These are phyloP conservation scores for Eimeria acervulina DNA, from an alignment of 169 alveolate genomes.

Conservation along the genomic window DNA sequence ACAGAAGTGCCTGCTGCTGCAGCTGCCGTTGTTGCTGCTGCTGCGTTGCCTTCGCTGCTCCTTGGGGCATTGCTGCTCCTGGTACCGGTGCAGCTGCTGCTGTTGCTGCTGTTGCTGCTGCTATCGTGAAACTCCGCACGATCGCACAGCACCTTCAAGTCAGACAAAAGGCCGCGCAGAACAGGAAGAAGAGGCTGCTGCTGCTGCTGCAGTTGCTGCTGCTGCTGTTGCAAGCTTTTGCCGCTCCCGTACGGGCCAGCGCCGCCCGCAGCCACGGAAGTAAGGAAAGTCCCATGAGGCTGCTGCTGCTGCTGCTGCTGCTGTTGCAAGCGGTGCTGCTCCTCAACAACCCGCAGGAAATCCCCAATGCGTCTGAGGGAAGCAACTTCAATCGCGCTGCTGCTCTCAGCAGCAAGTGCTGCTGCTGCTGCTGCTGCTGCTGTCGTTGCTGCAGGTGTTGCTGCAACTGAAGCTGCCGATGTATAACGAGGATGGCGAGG, in stretches of 20 bases:
- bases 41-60: constrained; percentile 15
- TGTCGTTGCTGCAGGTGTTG: constrained; percentile 9
- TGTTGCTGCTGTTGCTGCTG: constrained; percentile 55
- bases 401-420: constrained; percentile 65
- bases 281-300: not conserved
- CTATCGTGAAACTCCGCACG: constrained; percentile 1
- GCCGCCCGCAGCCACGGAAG: not conserved
- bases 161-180: constrained; percentile 49
- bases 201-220: constrained; percentile 47
- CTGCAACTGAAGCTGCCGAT: constrained; percentile 15
- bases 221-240: constrained; percentile 29
- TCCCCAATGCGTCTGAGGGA: constrained; percentile 72
- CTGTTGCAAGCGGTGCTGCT: constrained; percentile 62
- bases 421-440: constrained; percentile 55
- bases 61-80: not conserved
- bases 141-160: constrained; percentile 54
- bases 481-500: constrained; percentile 19
- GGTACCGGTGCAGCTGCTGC: constrained; percentile 7
- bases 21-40: constrained; percentile 40
- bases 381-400: constrained; percentile 36
- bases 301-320: constrained; percentile 60
- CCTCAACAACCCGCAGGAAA: constrained; percentile 38
- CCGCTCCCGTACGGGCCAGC: not conserved
- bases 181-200: constrained; percentile 63
- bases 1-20: constrained; percentile 28